Evolutionary conservation across 1,139 yeast genomes (phyloP), one percentile per base, ranked within the genome.

Genomic region (Maudiozyma humilis): DNA sequence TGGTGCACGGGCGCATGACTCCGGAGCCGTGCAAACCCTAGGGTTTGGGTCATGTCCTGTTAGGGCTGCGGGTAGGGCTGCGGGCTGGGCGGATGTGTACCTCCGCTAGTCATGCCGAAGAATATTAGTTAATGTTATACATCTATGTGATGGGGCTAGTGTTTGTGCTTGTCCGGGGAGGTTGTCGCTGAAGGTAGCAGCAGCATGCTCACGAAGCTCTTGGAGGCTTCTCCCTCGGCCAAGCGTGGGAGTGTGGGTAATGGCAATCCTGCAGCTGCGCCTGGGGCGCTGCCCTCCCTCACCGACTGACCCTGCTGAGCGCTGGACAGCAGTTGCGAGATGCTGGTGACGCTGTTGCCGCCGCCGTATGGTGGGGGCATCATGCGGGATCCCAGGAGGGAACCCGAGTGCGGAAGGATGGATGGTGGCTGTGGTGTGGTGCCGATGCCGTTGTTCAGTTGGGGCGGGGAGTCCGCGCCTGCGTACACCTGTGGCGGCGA

Each of bases 181-280:
- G 27, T 23, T 23, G 27, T 23, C 10, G 27, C 27, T 13, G 41
- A 32, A 3, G 43, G 36, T 32, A 41, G 19, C 8, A 47, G 29
- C 34, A 47, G 33, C 40, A 47, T 41, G 30, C 44, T 44, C 12
- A 45, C 42, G 40, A 47, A 42, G n/a, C 44, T 44, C 29, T 47
- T 42, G n/a, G 49, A 49, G 7, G 49, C 44, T 12, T 36, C 40
- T 18, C 41, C 32, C 30, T 41, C 36, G 20, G 25, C 32, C 12
- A 18, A 8, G 12, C 23, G 29, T n/a, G 17, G 38, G 15, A 27
- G 29, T 3, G 35, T 15, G n/a, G 13, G 27, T 1, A 14, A n/a
- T 25, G 10, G 19, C 15, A 14, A 4, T 12, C 13, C 3, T 10
- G 15, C 38, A 4, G 16, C 27, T 20, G 25, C 38, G n/a, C 15